Evolutionary conservation across 208 protist genomes (phyloP).

Genomic region (Entamoeba nuttalli): DNA sequence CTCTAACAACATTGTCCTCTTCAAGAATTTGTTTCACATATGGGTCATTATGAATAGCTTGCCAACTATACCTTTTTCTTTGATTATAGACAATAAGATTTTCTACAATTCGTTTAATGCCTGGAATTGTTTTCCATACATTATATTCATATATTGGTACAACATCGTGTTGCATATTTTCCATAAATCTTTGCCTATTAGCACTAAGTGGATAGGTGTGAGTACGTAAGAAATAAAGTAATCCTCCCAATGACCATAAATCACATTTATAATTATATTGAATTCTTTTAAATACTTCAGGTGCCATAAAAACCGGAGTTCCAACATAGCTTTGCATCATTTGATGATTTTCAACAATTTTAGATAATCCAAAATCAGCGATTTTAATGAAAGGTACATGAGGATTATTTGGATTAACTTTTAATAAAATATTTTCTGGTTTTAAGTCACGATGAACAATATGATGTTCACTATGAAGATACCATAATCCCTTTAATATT

Average conservation of each 20-base stretch:
- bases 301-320: slow-evolving; percentile 18
- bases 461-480: neutral
- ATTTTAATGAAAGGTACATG: neutral
- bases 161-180: neutral
- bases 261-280: neutral
- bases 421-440: neutral
- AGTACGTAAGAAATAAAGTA: neutral
- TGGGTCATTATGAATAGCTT: neutral
- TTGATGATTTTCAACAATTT: neutral
- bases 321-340: neutral
- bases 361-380: neutral
- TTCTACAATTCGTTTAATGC: neutral
- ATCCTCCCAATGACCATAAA: neutral
- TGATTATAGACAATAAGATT: neutral
- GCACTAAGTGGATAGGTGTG: neutral
- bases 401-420: neutral
- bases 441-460: neutral
- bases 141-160: neutral
- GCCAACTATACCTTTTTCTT: neutral
- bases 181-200: neutral
- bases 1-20: neutral
- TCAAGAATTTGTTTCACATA: neutral
- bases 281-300: neutral
- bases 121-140: neutral
- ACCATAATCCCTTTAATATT: neutral